phyloP scores from a whole-genome alignment of 177 flowering plant species.

The Telopea speciosissima region DNA sequence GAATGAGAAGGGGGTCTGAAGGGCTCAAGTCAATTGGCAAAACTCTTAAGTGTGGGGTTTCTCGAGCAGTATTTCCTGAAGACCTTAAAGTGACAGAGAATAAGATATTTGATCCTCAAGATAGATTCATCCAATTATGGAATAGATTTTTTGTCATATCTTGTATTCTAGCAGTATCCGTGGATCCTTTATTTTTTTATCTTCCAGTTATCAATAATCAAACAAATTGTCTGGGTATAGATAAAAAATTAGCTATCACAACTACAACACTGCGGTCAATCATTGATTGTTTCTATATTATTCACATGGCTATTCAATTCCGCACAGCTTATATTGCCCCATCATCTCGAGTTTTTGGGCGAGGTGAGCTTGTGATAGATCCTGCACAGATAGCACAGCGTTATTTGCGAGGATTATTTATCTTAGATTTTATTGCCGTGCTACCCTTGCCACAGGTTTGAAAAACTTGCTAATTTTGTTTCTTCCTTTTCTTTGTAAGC shows the following conservation, averaged over 20 bases:
- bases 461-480: neutral
- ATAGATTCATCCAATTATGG: constrained; percentile 67
- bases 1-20: constrained; percentile 82
- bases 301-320: constrained; percentile 85
- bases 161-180: constrained; percentile 79
- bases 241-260: constrained; percentile 54
- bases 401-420: constrained; percentile 62
- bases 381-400: constrained; percentile 77
- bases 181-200: constrained; percentile 86
- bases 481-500: neutral
- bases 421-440: constrained; percentile 79
- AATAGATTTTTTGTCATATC: constrained; percentile 74
- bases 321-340: constrained; percentile 97
- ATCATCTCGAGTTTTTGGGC: constrained; percentile 94
- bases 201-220: constrained; percentile 59
- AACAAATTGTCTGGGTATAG: constrained; percentile 64
- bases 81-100: constrained; percentile 85
- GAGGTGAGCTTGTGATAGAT: constrained; percentile 95
- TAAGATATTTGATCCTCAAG: constrained; percentile 94
- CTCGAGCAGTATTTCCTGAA: constrained; percentile 79
- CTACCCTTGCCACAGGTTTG: constrained; percentile 93
- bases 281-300: constrained; percentile 76
- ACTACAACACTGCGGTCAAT: constrained; percentile 69
- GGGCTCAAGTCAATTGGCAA: constrained; percentile 84
- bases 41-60: constrained; percentile 71